Evolutionary conservation across 2,329 filamentous ascomycete species (phyloP).

Genomic region (Xylariaceae sp.): DNA sequence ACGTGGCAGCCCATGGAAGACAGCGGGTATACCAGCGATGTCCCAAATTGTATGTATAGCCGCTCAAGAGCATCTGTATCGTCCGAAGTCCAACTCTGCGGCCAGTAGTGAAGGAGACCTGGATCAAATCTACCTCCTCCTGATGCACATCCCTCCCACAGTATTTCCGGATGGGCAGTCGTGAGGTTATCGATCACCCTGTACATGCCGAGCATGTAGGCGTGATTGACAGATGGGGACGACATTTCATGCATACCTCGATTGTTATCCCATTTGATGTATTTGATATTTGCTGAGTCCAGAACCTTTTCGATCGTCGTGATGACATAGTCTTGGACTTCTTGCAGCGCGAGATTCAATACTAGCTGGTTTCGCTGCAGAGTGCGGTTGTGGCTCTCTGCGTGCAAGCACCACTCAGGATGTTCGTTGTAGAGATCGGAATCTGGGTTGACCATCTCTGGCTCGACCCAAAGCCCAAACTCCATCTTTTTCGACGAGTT

Average conservation of each 20-base stretch:
- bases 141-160: constrained; percentile 64
- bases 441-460: constrained; percentile 63
- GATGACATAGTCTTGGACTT: constrained; percentile 62
- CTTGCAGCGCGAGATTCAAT: constrained; percentile 54
- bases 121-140: constrained; percentile 63
- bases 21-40: constrained; percentile 57
- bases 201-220: constrained; percentile 62
- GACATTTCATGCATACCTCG: constrained; percentile 58
- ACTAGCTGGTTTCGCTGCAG: constrained; percentile 56
- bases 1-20: constrained; percentile 64
- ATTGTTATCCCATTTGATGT: constrained; percentile 69
- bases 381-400: constrained; percentile 51
- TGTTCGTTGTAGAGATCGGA: constrained; percentile 58
- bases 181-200: constrained; percentile 58
- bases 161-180: constrained; percentile 53
- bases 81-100: constrained; percentile 62
- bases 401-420: constrained; percentile 60
- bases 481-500: constrained; percentile 45
- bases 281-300: constrained; percentile 47
- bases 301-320: constrained; percentile 49
- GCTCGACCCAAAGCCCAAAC: constrained; percentile 65
- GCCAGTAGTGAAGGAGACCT: constrained; percentile 60
- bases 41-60: constrained; percentile 60
- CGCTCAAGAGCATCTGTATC: constrained; percentile 60
- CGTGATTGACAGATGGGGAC: constrained; percentile 48